phyloP scores from a whole-genome alignment of 1,284 basidiomycete genomes.

The Macrocystidia cucumis region DNA sequence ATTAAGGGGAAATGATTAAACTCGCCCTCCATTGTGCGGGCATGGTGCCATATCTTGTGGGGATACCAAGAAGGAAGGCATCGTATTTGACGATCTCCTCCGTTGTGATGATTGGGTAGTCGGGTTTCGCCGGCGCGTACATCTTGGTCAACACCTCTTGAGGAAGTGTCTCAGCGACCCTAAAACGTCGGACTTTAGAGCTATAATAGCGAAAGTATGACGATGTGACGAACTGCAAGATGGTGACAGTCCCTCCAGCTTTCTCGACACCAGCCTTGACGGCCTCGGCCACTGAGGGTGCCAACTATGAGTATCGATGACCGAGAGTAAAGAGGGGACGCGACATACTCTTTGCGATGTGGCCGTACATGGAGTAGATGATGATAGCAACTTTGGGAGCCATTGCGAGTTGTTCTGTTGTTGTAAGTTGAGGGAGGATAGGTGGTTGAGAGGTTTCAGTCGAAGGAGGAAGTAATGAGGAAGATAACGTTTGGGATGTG shows the following conservation, averaged over 20 bases:
- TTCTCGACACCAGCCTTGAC: slow-evolving; percentile 66
- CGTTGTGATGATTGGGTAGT: slow-evolving; percentile 68
- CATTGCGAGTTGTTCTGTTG: slow-evolving; percentile 17
- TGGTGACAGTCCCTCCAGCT: slow-evolving; percentile 66
- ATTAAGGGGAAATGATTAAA: slow-evolving; percentile 1
- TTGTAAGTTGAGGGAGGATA: slow-evolving; percentile 9
- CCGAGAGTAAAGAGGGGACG: slow-evolving; percentile 1
- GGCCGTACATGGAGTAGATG: slow-evolving; percentile 81
- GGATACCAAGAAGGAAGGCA: slow-evolving; percentile 68
- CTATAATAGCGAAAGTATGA: slow-evolving; percentile 2
- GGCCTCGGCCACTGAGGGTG: slow-evolving; percentile 67
- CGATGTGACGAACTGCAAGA: slow-evolving; percentile 56
- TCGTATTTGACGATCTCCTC: slow-evolving; percentile 61
- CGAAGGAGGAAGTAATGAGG: slow-evolving; percentile 6
- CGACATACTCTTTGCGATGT: slow-evolving; percentile 61
- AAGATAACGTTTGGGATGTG: no score
- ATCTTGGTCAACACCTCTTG: slow-evolving; percentile 73
- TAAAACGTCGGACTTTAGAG: no score
- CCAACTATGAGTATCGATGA: slow-evolving; percentile 15
- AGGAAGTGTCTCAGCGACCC: slow-evolving; percentile 80
- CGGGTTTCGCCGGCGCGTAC: slow-evolving; percentile 65
- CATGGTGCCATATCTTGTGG: slow-evolving; percentile 72
- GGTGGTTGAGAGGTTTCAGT: slow-evolving; percentile 10
- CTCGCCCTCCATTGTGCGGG: slow-evolving; percentile 66
- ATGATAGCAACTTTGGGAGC: slow-evolving; percentile 68